Percentiles rank a stretch among this genome's conserved stretches.
Conservation (phyloP, 2,329 filamentous ascomycete species). For the Exserohilum turcica region DNA sequence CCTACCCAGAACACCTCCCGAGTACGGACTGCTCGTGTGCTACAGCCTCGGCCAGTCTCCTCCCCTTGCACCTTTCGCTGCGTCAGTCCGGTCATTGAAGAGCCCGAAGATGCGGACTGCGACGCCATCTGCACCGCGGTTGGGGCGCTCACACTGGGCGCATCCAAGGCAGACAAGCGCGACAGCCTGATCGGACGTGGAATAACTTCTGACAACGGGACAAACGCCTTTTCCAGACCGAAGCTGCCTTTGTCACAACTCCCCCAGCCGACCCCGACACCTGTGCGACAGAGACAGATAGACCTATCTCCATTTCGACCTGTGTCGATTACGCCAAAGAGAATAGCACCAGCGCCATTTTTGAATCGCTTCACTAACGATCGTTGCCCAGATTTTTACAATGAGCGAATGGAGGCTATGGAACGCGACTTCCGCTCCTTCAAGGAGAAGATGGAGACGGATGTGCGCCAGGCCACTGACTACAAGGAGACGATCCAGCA, state of each 20-base stretch:
- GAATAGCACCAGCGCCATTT: slow-evolving; percentile 58
- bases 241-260: slow-evolving; percentile 25
- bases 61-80: slow-evolving; percentile 31
- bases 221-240: slow-evolving; percentile 31
- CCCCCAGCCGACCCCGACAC: slow-evolving; percentile 33
- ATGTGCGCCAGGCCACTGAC: slow-evolving; percentile 68
- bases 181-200: slow-evolving; percentile 33
- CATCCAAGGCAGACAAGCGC: slow-evolving; percentile 24
- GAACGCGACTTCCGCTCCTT: slow-evolving; percentile 74
- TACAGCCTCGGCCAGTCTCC: slow-evolving; percentile 29
- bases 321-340: slow-evolving; percentile 25
- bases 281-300: slow-evolving; percentile 19
- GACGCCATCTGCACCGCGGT: slow-evolving; percentile 33
- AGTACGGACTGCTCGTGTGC: slow-evolving; percentile 19
- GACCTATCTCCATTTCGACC: slow-evolving; percentile 21
- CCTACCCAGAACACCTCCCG: slow-evolving; percentile 23
- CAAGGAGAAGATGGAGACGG: slow-evolving; percentile 72
- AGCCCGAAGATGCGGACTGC: slow-evolving; percentile 38
- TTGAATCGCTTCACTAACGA: slow-evolving; percentile 77
- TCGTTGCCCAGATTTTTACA: slow-evolving; percentile 74
- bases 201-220: slow-evolving; percentile 35
- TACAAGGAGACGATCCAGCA: slow-evolving; percentile 76
- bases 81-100: slow-evolving; percentile 34
- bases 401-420: slow-evolving; percentile 75
- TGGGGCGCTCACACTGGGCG: slow-evolving; percentile 33